These are phyloP conservation scores for Fusarium staphyleae DNA, from an alignment of 2,329 filamentous ascomycete species.

Conservation along the genomic window DNA sequence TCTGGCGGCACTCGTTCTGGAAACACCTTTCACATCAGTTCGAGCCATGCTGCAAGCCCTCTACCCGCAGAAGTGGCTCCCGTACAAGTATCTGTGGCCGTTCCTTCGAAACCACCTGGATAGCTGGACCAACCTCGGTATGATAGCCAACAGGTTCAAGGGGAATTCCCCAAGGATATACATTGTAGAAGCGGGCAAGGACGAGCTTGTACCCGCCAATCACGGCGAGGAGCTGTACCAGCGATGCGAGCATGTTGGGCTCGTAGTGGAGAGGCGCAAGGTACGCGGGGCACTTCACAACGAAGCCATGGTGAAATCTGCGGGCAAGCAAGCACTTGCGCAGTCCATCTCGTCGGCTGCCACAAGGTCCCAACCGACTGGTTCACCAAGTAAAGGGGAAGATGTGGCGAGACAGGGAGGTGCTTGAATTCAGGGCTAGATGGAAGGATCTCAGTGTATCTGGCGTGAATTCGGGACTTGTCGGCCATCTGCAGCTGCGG, in stretches of 20 bases:
- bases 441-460: not conserved
- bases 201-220: slow-evolving; percentile 64
- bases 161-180: slow-evolving; percentile 49
- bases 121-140: slow-evolving; percentile 58
- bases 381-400: slow-evolving; percentile 8
- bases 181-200: slow-evolving; percentile 63
- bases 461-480: slow-evolving; percentile 41
- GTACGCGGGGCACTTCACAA: slow-evolving; percentile 63
- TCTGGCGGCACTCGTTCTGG: slow-evolving; percentile 66
- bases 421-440: not conserved
- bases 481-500: slow-evolving; percentile 32
- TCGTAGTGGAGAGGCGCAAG: slow-evolving; percentile 54
- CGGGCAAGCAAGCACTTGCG: slow-evolving; percentile 41
- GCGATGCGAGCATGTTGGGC: slow-evolving; percentile 55
- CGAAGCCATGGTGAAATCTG: slow-evolving; percentile 56
- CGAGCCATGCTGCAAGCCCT: slow-evolving; percentile 73
- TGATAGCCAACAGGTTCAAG: slow-evolving; percentile 46
- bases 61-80: slow-evolving; percentile 82
- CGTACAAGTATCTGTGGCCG: slow-evolving; percentile 76
- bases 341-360: slow-evolving; percentile 39
- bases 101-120: slow-evolving; percentile 73
- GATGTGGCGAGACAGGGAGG: slow-evolving; percentile 4
- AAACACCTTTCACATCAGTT: slow-evolving; percentile 78
- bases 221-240: slow-evolving; percentile 56
- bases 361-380: slow-evolving; percentile 21